Percentiles rank a stretch among this genome's conserved stretches.
Conservation (phyloP, 805 yeast species). For the Zygosaccharomyces rouxii region DNA sequence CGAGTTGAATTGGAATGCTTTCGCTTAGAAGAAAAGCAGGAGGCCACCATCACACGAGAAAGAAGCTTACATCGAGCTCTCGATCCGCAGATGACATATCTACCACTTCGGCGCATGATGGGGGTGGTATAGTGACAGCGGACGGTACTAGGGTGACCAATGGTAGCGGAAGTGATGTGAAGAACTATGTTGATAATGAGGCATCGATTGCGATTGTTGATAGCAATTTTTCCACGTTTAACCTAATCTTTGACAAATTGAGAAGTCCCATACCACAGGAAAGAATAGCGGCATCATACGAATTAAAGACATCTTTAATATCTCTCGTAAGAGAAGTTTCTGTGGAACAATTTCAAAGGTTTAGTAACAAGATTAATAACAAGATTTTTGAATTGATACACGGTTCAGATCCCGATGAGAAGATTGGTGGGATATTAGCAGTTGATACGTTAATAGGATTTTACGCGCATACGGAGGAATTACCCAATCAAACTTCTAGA, state of each 20-base stretch:
- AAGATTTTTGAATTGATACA: constrained; percentile 81
- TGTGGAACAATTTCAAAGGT: constrained; percentile 73
- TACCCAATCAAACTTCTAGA: constrained; percentile 83
- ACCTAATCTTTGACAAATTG: constrained; percentile 37
- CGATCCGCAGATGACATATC: constrained; percentile 26
- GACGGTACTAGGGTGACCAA: constrained; percentile 17
- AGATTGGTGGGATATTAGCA: constrained; percentile 88
- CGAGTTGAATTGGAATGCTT: constrained; percentile 14
- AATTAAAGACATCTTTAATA: constrained; percentile 63
- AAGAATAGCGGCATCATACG: constrained; percentile 54
- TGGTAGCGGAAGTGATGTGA: constrained; percentile 17
- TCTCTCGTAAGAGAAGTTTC: constrained; percentile 76
- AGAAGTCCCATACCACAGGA: constrained; percentile 36
- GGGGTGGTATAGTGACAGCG: constrained; percentile 15
- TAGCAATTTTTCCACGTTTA: constrained; percentile 32
- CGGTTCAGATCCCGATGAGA: constrained; percentile 63
- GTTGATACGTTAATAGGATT: constrained; percentile 82
- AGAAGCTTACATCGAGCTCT: constrained; percentile 22
- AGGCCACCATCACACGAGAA: constrained; percentile 20
- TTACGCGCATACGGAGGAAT: constrained; percentile 77
- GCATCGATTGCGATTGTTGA: constrained; percentile 25
- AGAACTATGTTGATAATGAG: constrained; percentile 20
- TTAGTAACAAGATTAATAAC: constrained; percentile 81
- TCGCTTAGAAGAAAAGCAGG: constrained; percentile 29
- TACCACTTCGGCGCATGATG: constrained; percentile 19